Evolutionary conservation across 2,329 filamentous ascomycete species (phyloP).

Genomic region (Fusarium bulbicola): DNA sequence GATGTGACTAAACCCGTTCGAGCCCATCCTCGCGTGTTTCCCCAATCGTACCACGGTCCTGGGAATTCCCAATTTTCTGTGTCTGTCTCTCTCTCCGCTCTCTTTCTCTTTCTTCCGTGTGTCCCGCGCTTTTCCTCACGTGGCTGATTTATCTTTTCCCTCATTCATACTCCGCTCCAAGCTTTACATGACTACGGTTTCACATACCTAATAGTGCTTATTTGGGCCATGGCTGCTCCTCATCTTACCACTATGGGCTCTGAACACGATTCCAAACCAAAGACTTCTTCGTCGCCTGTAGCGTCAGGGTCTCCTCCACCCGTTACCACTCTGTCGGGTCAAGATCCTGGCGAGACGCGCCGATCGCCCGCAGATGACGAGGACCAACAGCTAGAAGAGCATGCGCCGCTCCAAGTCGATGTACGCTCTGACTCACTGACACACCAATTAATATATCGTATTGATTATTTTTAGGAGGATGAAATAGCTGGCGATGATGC

Average conservation of each 20-base stretch:
- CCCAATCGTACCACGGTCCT: not conserved
- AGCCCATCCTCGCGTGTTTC: not conserved
- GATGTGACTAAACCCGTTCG: not conserved
- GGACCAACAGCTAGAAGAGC: not conserved
- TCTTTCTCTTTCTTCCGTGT: not conserved
- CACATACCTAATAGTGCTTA: not conserved
- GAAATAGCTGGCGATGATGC: slow-evolving; percentile 34
- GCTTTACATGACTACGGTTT: not conserved
- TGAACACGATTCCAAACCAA: not conserved
- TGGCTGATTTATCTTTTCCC: not conserved
- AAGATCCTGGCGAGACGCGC: not conserved
- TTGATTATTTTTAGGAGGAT: slow-evolving; percentile 8
- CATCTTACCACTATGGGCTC: not conserved
- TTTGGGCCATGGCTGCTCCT: not conserved
- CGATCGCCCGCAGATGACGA: not conserved
- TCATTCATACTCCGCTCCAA: not conserved
- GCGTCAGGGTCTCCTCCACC: not conserved
- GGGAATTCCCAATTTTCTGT: not conserved
- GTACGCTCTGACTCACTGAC: not conserved
- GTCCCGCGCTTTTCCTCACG: not conserved
- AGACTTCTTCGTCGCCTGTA: not conserved
- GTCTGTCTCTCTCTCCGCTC: not conserved
- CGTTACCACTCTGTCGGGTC: slow-evolving; percentile 16
- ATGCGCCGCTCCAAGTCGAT: slow-evolving; percentile 27
- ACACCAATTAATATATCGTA: not conserved